Conservation (phyloP, 1,284 basidiomycete species). For the Melampsora abietis-canadensis region DNA sequence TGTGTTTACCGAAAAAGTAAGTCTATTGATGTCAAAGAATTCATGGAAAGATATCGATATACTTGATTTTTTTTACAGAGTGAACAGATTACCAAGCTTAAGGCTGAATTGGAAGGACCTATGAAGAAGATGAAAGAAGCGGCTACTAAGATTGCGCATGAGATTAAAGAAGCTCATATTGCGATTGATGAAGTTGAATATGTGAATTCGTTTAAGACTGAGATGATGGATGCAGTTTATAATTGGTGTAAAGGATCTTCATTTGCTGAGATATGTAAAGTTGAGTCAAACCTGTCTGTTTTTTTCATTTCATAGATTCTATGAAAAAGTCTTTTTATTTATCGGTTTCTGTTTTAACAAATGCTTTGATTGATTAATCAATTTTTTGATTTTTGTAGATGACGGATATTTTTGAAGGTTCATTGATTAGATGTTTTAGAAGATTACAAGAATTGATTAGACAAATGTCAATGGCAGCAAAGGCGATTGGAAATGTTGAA, state of each 20-base stretch:
- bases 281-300: slow-evolving; percentile 57
- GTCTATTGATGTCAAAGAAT: slow-evolving; percentile 45
- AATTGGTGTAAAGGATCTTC: slow-evolving; percentile 98
- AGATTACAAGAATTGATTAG: slow-evolving; percentile 52
- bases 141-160: slow-evolving; percentile 88
- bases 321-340: background rate
- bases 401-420: slow-evolving; percentile 53
- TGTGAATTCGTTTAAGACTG: slow-evolving; percentile 92
- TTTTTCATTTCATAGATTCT: background rate
- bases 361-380: background rate
- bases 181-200: slow-evolving; percentile 89
- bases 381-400: slow-evolving; percentile 43
- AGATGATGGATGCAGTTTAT: slow-evolving; percentile 94
- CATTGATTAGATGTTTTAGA: slow-evolving; percentile 52
- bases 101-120: slow-evolving; percentile 87
- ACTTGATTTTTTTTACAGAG: slow-evolving; percentile 60
- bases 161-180: slow-evolving; percentile 88
- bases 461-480: slow-evolving; percentile 52
- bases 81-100: slow-evolving; percentile 77
- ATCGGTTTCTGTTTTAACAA: background rate
- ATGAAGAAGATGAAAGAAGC: slow-evolving; percentile 92
- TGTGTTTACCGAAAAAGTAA: slow-evolving; percentile 93
- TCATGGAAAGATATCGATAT: background rate
- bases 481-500: slow-evolving; percentile 53
- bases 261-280: slow-evolving; percentile 94